Evolutionary conservation across 2,329 filamentous ascomycete genomes (phyloP).

Genomic region (Ophidiomyces ophidiicola): DNA sequence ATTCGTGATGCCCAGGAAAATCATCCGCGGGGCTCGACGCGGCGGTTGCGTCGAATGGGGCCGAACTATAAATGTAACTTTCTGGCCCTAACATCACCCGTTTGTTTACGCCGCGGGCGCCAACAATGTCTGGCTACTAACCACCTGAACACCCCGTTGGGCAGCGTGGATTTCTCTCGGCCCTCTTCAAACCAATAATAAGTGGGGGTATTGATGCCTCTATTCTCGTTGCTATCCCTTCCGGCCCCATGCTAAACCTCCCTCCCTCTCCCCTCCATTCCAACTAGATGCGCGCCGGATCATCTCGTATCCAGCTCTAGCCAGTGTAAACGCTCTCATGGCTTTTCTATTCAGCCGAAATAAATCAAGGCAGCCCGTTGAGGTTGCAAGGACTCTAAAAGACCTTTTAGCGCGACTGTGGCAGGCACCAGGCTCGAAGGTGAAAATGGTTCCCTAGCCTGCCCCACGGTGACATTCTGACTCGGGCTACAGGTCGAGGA

Average conservation of each 20-base stretch:
- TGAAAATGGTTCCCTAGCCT: slow-evolving; percentile 22
- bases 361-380: slow-evolving; percentile 48
- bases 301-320: not conserved
- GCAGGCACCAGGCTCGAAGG: slow-evolving; percentile 47
- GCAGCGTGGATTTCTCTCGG: too few species aligned
- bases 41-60: too few species aligned
- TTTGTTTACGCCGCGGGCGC: too few species aligned
- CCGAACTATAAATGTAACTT: too few species aligned
- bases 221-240: too few species aligned
- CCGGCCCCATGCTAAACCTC: not conserved
- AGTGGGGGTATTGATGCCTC: too few species aligned
- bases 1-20: too few species aligned
- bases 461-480: not conserved
- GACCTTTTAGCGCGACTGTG: slow-evolving; percentile 51
- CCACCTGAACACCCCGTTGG: too few species aligned
- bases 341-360: slow-evolving; percentile 57
- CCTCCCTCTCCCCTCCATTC: not conserved
- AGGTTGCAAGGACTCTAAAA: slow-evolving; percentile 52
- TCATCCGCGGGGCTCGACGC: too few species aligned
- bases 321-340: slow-evolving; percentile 29
- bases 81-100: too few species aligned
- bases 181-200: too few species aligned
- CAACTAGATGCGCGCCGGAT: not conserved
- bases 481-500: slow-evolving; percentile 54
- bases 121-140: too few species aligned